These are phyloP conservation scores for Sporothrix inflata DNA, from an alignment of 2,329 filamentous ascomycete genomes.

Conservation along the genomic window DNA sequence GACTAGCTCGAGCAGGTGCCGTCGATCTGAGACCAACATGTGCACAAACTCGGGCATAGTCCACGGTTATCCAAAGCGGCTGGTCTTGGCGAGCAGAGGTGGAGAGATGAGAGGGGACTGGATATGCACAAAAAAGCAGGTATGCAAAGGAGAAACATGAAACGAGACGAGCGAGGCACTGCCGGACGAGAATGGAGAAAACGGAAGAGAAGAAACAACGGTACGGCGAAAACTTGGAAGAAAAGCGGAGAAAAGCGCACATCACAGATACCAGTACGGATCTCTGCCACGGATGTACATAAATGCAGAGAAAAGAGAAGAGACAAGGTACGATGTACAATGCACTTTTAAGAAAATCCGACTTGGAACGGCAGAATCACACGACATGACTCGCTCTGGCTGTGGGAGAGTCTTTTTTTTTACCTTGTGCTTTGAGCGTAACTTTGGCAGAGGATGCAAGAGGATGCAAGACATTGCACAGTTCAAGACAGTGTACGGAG, in stretches of 20 bases:
- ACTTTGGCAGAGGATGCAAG: neutral
- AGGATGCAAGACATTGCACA: neutral
- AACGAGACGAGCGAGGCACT: conserved; percentile 12
- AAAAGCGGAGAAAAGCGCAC: conserved; percentile 12
- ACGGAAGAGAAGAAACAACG: neutral
- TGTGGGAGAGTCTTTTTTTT: neutral
- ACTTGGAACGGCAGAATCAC: neutral
- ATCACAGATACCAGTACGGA: neutral
- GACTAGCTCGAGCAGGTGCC: conserved; percentile 1
- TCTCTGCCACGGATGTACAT: neutral
- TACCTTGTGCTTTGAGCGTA: no score
- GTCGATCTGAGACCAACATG: conserved; percentile 19
- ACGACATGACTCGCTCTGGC: neutral
- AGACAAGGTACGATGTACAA: neutral
- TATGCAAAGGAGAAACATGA: conserved; percentile 14
- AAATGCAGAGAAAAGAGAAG: neutral
- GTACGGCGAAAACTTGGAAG: conserved; percentile 10
- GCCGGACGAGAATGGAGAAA: neutral
- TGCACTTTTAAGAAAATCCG: neutral
- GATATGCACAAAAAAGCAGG: conserved; percentile 15
- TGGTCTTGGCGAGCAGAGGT: neutral
- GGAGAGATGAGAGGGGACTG: conserved; percentile 11
- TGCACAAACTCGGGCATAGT: neutral
- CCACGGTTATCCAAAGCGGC: neutral
- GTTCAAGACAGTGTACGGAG: neutral